Conservation (phyloP, 768 basidiomycete genomes). For the Punctularia strigosozonata region DNA sequence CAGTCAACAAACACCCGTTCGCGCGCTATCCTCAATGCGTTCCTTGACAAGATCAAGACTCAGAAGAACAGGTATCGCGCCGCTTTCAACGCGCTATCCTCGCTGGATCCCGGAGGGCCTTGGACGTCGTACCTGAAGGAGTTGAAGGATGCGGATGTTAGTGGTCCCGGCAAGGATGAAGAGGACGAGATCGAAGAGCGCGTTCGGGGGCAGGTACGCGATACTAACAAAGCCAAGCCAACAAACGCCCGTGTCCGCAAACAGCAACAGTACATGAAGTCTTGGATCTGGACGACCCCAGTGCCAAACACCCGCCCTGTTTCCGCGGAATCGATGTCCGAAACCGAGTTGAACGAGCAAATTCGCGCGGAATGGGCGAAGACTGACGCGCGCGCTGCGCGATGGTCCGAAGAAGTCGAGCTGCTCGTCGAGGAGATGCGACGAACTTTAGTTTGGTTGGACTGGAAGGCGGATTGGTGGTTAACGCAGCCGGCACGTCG, state of each 20-base stretch:
- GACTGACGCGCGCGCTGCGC: constrained; percentile 4
- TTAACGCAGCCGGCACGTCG: no score
- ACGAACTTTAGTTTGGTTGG: constrained; percentile 5
- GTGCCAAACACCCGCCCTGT: background rate
- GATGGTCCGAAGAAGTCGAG: constrained; percentile 10
- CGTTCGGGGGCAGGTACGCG: no score
- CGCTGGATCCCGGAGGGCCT: background rate
- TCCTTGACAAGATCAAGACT: background rate
- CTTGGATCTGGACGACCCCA: background rate
- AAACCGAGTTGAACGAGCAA: background rate
- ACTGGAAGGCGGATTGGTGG: constrained; percentile 8
- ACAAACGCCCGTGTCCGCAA: no score
- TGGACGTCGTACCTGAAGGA: background rate
- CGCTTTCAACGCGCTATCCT: background rate
- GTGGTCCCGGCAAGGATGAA: background rate
- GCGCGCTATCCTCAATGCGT: background rate
- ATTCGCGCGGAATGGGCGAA: constrained; percentile 7
- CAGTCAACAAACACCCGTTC: background rate
- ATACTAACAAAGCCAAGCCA: no score
- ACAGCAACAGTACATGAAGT: no score
- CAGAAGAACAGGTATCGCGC: background rate
- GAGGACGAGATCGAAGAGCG: background rate
- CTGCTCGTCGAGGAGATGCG: constrained; percentile 12
- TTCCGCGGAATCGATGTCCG: no score
- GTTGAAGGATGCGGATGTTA: background rate